phyloP scores from a whole-genome alignment of 257 asterid species.

The Solanum tacnaense region DNA sequence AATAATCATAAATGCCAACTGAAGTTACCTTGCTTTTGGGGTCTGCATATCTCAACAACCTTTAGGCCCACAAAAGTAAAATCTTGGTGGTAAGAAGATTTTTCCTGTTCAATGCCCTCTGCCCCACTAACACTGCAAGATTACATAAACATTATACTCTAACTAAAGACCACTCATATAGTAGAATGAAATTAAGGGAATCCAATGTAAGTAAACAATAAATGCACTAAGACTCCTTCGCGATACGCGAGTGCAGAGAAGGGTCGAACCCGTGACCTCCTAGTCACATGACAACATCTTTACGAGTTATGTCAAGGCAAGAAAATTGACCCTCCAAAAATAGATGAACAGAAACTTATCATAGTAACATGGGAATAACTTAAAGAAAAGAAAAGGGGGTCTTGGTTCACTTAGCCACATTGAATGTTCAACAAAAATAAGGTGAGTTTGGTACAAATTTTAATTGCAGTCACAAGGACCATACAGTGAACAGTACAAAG shows the following conservation, averaged over 20 bases:
- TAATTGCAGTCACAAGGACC: constrained; percentile 29
- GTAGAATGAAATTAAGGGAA: constrained; percentile 22
- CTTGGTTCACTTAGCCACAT: not conserved
- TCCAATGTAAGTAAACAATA: constrained; percentile 29
- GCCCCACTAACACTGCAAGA: constrained; percentile 54
- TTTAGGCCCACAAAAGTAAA: constrained; percentile 18
- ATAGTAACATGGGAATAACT: not conserved
- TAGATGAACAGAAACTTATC: not conserved
- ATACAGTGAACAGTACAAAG: constrained; percentile 3
- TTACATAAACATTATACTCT: constrained; percentile 21
- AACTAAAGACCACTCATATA: constrained; percentile 14
- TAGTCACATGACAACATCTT: not conserved
- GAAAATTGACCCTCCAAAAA: not conserved
- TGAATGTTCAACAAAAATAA: constrained; percentile 5
- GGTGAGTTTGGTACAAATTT: constrained; percentile 12
- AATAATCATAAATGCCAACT: constrained; percentile 5
- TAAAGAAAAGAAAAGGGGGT: not conserved
- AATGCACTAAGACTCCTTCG: constrained; percentile 27
- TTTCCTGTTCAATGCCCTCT: constrained; percentile 9
- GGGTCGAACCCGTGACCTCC: not conserved
- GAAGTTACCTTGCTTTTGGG: constrained; percentile 67
- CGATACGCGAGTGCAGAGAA: not conserved
- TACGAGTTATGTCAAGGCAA: not conserved
- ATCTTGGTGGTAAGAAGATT: constrained; percentile 1
- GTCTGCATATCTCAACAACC: constrained; percentile 67